A percentile compares a stretch with the other conserved stretches of the same genome.
phyloP scores from a whole-genome alignment of 192 early-diverging fungal species.

The Coemansia sp. region DNA sequence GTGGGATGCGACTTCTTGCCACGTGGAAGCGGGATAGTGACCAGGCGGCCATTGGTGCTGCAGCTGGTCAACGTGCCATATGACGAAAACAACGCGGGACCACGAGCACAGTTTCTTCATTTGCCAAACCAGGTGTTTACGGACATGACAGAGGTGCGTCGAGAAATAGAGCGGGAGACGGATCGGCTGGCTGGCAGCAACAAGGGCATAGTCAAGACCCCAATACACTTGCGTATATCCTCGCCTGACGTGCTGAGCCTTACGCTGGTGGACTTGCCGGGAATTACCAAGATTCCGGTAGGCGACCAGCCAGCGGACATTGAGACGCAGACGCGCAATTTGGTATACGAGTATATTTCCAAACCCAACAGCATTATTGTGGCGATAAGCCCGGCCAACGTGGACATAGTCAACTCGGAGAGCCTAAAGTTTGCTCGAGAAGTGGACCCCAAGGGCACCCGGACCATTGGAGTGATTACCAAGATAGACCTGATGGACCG shows the following conservation, averaged over 20 bases:
- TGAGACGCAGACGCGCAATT: slow-evolving; percentile 71
- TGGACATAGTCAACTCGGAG: slow-evolving; percentile 80
- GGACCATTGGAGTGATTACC: slow-evolving; percentile 78
- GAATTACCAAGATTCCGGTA: slow-evolving; percentile 72
- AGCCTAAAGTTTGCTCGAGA: slow-evolving; percentile 83
- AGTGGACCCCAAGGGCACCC: slow-evolving; percentile 74
- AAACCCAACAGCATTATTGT: slow-evolving; percentile 85
- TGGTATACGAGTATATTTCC: slow-evolving; percentile 75
- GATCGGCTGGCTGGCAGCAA: slow-evolving; percentile 74
- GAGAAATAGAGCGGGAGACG: slow-evolving; percentile 79
- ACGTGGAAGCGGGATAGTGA: slow-evolving; percentile 83
- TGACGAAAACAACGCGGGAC: slow-evolving; percentile 14
- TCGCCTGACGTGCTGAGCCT: slow-evolving; percentile 74
- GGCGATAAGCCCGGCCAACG: slow-evolving; percentile 78
- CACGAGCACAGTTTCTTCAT: slow-evolving; percentile 72
- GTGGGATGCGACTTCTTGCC: slow-evolving; percentile 98
- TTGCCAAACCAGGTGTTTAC: slow-evolving; percentile 71
- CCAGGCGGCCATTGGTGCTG: slow-evolving; percentile 75
- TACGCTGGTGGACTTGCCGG: slow-evolving; percentile 81
- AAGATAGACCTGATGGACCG: slow-evolving; percentile 86
- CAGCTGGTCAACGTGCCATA: slow-evolving; percentile 68
- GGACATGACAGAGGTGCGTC: slow-evolving; percentile 72
- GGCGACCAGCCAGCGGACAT: slow-evolving; percentile 84
- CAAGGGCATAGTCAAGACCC: slow-evolving; percentile 73
- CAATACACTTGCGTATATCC: slow-evolving; percentile 75